These are phyloP conservation scores for Vigna angularis DNA, from an alignment of 306 rosid genomes.

Conservation along the genomic window DNA sequence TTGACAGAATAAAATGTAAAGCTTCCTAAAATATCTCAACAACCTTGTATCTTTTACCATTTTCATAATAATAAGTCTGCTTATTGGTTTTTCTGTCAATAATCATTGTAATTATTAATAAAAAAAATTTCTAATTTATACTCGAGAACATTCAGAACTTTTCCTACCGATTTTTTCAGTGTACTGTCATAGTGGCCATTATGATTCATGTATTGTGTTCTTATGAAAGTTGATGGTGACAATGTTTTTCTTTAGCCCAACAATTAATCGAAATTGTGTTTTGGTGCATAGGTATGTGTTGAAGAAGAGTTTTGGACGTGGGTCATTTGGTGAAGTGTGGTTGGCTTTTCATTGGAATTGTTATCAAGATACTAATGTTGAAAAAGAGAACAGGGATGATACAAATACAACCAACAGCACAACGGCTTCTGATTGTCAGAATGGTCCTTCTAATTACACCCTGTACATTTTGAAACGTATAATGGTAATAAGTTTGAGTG, in stretches of 20 bases:
- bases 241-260: conserved; percentile 34
- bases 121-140: too few relatives aligned
- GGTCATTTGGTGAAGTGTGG: conserved; percentile 99
- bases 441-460: conserved; percentile 61
- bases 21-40: too few relatives aligned
- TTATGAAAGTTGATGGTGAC: conserved; percentile 23
- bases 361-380: conserved; percentile 56
- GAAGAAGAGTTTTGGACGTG: conserved; percentile 90
- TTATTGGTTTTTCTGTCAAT: too few relatives aligned
- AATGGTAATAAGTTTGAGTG: conserved; percentile 68
- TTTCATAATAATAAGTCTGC: too few relatives aligned
- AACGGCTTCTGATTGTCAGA: conserved; percentile 56
- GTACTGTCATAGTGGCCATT: conserved; percentile 16
- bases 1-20: too few relatives aligned
- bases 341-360: conserved; percentile 92
- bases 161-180: too few relatives aligned
- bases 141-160: too few relatives aligned
- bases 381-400: conserved; percentile 52
- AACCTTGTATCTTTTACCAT: too few relatives aligned
- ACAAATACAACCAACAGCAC: conserved; percentile 51
- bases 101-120: too few relatives aligned
- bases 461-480: conserved; percentile 90
- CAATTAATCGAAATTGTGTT: conserved; percentile 36
- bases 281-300: conserved; percentile 72
- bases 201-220: conserved; percentile 2